Evolutionary conservation across 495 filamentous ascomycete species (phyloP).

Genomic region (Podospora anserina): DNA sequence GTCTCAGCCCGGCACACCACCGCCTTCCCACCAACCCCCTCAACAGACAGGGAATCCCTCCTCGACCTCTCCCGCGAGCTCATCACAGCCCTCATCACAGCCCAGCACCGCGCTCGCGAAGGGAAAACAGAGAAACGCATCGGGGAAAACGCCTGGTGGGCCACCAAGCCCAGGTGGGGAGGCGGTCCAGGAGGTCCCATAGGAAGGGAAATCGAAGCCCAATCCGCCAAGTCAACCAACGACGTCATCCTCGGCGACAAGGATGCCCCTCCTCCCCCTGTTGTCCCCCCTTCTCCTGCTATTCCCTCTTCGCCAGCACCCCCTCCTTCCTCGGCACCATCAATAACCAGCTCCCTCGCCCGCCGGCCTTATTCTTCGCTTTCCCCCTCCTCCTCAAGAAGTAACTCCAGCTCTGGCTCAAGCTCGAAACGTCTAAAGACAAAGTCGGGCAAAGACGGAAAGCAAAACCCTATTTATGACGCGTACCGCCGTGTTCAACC

Average conservation of each 20-base stretch:
- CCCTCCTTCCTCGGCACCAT: not conserved
- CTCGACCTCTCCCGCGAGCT: slow-evolving; percentile 74
- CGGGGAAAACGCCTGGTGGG: slow-evolving; percentile 82
- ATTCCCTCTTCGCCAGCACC: slow-evolving; percentile 5
- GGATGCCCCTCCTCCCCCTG: slow-evolving; percentile 30
- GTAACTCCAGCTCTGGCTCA: slow-evolving; percentile 5
- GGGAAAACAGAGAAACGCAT: slow-evolving; percentile 61
- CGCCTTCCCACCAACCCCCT: slow-evolving; percentile 36
- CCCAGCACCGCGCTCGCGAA: slow-evolving; percentile 77
- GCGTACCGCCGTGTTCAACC: slow-evolving; percentile 59
- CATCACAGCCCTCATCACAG: slow-evolving; percentile 68
- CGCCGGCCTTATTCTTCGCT: not conserved
- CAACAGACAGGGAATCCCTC: slow-evolving; percentile 45
- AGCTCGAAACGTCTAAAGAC: slow-evolving; percentile 42
- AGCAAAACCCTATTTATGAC: slow-evolving; percentile 49
- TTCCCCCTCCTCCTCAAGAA: not conserved
- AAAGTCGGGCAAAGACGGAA: slow-evolving; percentile 35
- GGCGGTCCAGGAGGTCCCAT: slow-evolving; percentile 65
- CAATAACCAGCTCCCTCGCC: not conserved
- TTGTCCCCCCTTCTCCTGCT: not conserved
- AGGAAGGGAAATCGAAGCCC: slow-evolving; percentile 51
- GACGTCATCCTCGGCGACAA: slow-evolving; percentile 45
- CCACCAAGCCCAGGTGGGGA: slow-evolving; percentile 69
- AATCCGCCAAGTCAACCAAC: slow-evolving; percentile 28
- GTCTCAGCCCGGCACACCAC: slow-evolving; percentile 56